Conservation (phyloP, 805 yeast species). For the Schwanniomyces polymorphus region DNA sequence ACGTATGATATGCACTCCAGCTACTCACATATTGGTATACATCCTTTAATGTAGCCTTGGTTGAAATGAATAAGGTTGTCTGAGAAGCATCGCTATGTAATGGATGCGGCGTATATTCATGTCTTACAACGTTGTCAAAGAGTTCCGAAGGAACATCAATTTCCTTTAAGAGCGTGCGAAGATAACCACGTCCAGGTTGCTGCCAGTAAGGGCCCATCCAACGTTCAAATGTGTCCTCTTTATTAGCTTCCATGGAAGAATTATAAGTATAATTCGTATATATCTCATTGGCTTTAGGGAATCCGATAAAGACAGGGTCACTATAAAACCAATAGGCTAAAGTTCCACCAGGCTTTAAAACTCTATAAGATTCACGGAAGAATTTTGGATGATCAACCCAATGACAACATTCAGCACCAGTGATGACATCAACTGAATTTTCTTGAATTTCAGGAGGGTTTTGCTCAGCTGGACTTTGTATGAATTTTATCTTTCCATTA, state of each 20-base stretch:
- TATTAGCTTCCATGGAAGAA: conserved; percentile 15
- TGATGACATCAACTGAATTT: conserved; percentile 56
- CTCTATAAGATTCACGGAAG: conserved; percentile 47
- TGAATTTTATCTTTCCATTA: conserved; percentile 15
- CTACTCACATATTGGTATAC: conserved; percentile 30
- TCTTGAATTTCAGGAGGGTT: conserved; percentile 17
- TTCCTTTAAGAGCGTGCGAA: conserved; percentile 35
- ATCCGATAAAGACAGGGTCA: conserved; percentile 61
- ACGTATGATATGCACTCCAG: conserved; percentile 40
- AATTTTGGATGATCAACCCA: conserved; percentile 68
- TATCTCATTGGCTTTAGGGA: conserved; percentile 55
- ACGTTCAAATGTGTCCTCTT: conserved; percentile 27
- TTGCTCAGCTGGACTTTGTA: conserved; percentile 24
- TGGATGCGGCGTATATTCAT: conserved; percentile 22
- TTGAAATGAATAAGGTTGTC: conserved; percentile 22
- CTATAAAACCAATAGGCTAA: conserved; percentile 78
- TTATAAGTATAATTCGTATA: conserved; percentile 51
- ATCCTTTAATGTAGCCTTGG: conserved; percentile 15
- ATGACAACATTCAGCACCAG: conserved; percentile 86
- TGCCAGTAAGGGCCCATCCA: conserved; percentile 52
- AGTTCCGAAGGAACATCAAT: conserved; percentile 32
- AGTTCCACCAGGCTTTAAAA: conserved; percentile 63
- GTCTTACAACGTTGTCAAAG: conserved; percentile 22
- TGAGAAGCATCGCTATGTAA: conserved; percentile 16
- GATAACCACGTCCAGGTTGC: conserved; percentile 46